Evolutionary conservation across 1,284 basidiomycete genomes (phyloP), one percentile per base, ranked within the genome.

Genomic region (Microbotryomycetes sp.): DNA sequence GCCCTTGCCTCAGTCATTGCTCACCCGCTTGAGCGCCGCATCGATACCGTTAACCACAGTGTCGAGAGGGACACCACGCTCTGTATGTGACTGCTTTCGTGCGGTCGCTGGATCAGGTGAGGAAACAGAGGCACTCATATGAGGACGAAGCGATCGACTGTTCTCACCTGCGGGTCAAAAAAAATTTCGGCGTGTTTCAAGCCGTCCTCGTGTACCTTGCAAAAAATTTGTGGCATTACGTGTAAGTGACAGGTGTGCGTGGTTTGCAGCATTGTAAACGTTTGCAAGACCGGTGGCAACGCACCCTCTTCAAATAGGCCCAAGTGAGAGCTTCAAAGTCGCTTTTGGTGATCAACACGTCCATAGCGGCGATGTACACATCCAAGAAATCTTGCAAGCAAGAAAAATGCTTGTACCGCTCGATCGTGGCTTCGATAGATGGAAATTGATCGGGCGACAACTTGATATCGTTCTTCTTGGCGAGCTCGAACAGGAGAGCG

Each of bases 371-470:
- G 14, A 59, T 60, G 49, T 62, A 66, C 14, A 36, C n/a, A 25
- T 54, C 54, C 14, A 72, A 56, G 45, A 72, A 72, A 36, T 72
- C 70, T 62, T 71, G 68, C 29, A 72, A 63, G 31, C 54, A 61
- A 22, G 65, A 56, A 46, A 70, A 72, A 55, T 69, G 62, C 49
- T 66, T 65, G 65, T 72, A 72, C 19, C 60, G 57, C 16, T 54
- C 63, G 28, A 68, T 56, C 4, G 65, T 61, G n/a, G 59, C 54
- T 52, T 63, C 66, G 25, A 58, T 54, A 2, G 54, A 36, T 6
- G 62, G 53, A 22, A 58, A 49, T 1, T 49, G 26, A 19, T 62
- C 54, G 14, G 51, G 54, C 12, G 56, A 52, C n/a, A 72, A 59
- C 4, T 32, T 46, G 29, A 69, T 62, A 4, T 52, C 31, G 62